phyloP scores from a whole-genome alignment of 2,329 filamentous ascomycete species.

The Zasmidium angulare region DNA sequence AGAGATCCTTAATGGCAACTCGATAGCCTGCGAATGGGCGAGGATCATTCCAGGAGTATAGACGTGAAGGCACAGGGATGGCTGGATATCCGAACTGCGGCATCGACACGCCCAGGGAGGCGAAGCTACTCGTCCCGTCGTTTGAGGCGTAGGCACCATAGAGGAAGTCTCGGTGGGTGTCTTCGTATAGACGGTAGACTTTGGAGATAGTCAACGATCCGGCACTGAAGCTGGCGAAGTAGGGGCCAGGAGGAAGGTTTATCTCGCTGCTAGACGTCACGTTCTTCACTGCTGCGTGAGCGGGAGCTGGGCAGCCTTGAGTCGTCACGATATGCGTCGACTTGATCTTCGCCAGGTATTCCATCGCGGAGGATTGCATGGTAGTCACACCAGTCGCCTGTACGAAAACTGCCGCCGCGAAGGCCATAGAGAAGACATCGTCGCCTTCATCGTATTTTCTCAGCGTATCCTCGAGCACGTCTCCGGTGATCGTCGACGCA shows the following conservation, averaged over 20 bases:
- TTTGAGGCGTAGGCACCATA: conserved; percentile 31
- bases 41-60: conserved; percentile 38
- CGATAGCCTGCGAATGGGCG: conserved; percentile 35
- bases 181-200: conserved; percentile 34
- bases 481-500: background rate
- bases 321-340: background rate
- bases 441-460: background rate
- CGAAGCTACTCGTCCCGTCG: conserved; percentile 26
- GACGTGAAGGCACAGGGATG: conserved; percentile 41
- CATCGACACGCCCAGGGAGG: conserved; percentile 27
- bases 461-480: background rate
- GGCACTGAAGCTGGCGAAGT: conserved; percentile 22
- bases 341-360: background rate
- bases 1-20: background rate
- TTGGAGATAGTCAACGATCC: conserved; percentile 23
- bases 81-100: conserved; percentile 33
- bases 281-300: background rate
- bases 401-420: background rate
- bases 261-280: background rate
- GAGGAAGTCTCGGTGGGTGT: conserved; percentile 33
- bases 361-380: background rate
- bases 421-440: background rate
- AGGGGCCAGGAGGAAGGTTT: conserved; percentile 32
- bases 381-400: background rate
- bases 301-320: background rate